Evolutionary conservation across 257 asterid species (phyloP), one percentile per base, ranked within the genome.

Genomic region (Jacaranda mimosifolia): DNA sequence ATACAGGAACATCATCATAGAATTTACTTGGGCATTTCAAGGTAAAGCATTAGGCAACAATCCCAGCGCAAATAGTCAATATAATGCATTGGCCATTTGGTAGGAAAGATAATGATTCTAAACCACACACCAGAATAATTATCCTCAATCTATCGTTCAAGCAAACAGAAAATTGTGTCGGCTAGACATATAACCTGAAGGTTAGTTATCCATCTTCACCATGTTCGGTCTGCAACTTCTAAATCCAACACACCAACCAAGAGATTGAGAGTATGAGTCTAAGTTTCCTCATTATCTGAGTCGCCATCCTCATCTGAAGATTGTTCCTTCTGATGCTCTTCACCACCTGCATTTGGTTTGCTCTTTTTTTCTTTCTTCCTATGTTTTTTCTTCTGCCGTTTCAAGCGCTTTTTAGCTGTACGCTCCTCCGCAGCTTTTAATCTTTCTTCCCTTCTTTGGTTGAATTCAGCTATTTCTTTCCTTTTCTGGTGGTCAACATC

Each of bases 351-450:
- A 76, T 72, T 71, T 9, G 72, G 19, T 70, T 83, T 85, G 75
- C 73, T 73, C 87, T 82, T 87, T 70, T 87, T 90, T 70, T 59
- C 94, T 82, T 87, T 91, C 91, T 88, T 95, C 84, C 82, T 86
- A 77, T 87, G 98, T 68, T 86, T 95, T 69, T 91, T 91, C 97
- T 93, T 95, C 80, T 78, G 93, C n/a, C 99, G 96, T 84, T 82
- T 95, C 71, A 75, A 64, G 4, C 98, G 97, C 76, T 88, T 95
- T 70, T 91, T 95, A 1, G 90, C 85, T 19, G 97, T 87, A 32
- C 97, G 96, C 86, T 95, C 98, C 85, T 95, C 99, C 0, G 97
- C 94, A 69, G 95, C 98, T 85, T 88, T 93, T 78, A 91, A 62
- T 86, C 96, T 86, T 83, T 91, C 98, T 55, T 93, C 99, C 79